Conservation (phyloP, 768 basidiomycete species). For the Tricholoma flavovirens region DNA sequence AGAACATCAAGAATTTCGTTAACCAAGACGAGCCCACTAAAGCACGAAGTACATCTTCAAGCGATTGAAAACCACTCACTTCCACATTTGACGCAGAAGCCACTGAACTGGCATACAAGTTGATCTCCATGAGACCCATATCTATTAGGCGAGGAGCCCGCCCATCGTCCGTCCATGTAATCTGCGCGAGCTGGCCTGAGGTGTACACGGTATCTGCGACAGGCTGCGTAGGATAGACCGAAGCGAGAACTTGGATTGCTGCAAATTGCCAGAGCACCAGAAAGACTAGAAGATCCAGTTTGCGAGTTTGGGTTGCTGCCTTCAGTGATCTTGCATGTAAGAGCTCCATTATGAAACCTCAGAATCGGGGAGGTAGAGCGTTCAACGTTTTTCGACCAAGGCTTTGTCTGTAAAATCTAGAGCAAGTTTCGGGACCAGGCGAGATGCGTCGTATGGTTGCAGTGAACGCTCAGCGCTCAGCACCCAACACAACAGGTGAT, state of each 20-base stretch:
- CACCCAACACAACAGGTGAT: too few relatives aligned
- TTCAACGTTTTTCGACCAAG: too few relatives aligned
- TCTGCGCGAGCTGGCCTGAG: constrained; percentile 34
- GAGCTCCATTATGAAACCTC: neutral
- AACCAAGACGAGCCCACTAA: neutral
- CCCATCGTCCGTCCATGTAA: constrained; percentile 50
- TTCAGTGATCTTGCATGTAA: neutral
- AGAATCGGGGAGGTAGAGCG: neutral
- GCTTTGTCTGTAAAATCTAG: too few relatives aligned
- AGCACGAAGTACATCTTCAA: neutral
- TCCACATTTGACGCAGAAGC: constrained; percentile 27
- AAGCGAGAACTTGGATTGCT: constrained; percentile 4
- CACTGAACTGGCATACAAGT: constrained; percentile 36
- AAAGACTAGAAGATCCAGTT: neutral
- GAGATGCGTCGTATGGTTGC: neutral
- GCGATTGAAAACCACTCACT: neutral
- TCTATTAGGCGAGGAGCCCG: constrained; percentile 32
- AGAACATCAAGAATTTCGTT: neutral
- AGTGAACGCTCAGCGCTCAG: too few relatives aligned
- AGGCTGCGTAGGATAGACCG: constrained; percentile 49
- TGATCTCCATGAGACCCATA: constrained; percentile 39
- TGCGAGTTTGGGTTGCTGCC: neutral
- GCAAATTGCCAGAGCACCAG: neutral
- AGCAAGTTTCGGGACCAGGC: too few relatives aligned
- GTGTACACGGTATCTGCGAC: constrained; percentile 37